A percentile compares a stretch with the other conserved stretches of the same genome.
Conservation (phyloP, 2,329 filamentous ascomycete genomes). For the Alternaria alternata region DNA sequence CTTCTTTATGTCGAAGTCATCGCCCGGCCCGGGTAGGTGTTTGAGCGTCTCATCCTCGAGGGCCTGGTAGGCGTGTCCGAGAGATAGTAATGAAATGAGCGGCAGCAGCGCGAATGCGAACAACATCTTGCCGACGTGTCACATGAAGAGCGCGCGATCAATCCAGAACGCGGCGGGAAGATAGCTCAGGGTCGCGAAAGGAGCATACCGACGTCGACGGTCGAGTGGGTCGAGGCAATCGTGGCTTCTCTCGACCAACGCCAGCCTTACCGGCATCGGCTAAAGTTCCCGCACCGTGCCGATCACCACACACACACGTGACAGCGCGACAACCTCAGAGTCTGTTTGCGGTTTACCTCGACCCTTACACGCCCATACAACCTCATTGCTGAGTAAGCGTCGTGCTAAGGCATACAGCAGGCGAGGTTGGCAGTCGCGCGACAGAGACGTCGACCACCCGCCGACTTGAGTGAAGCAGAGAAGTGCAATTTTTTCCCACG, state of each 20-base stretch:
- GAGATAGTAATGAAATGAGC: constrained; percentile 34
- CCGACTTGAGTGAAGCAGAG: neutral
- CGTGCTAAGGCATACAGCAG: neutral
- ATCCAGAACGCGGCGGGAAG: neutral
- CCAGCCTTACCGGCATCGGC: neutral
- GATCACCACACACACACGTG: constrained; percentile 30
- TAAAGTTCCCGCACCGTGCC: neutral
- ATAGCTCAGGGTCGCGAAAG: neutral
- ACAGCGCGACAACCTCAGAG: constrained; percentile 13
- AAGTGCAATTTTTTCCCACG: neutral
- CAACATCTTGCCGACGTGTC: constrained; percentile 25
- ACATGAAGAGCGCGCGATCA: constrained; percentile 14
- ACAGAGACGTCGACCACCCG: neutral
- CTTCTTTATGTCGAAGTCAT: constrained; percentile 81
- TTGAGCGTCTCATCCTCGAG: constrained; percentile 80
- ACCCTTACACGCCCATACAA: neutral
- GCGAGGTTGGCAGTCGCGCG: neutral
- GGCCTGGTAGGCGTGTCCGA: constrained; percentile 60
- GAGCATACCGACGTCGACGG: constrained; percentile 2
- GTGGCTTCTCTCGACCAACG: constrained; percentile 7
- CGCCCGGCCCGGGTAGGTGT: constrained; percentile 71
- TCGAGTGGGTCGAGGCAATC: constrained; percentile 8
- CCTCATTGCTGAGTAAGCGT: neutral
- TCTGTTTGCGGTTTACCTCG: neutral
- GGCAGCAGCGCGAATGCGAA: constrained; percentile 31